Conservation (phyloP, 208 protist species). For the Vickermania ingenoplastis region DNA sequence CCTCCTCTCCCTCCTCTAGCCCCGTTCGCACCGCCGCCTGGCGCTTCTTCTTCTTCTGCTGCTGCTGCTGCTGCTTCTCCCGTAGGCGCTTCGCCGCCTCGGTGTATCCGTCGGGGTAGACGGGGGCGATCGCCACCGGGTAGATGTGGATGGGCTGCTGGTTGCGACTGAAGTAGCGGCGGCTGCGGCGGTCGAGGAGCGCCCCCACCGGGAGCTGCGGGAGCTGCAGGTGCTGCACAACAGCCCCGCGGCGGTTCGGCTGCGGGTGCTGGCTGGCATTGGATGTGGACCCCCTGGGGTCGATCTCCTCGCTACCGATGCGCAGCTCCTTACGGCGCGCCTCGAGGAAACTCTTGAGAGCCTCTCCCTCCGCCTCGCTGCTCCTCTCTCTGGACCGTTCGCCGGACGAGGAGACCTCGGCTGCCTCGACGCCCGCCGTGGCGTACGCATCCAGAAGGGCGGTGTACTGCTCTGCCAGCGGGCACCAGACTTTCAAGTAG, state of each 20-base stretch:
- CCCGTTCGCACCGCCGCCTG: conserved; percentile 1
- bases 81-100: conserved; percentile 13
- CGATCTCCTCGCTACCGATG: conserved; percentile 53
- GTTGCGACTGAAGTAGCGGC: conserved; percentile 13
- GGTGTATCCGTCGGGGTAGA: conserved; percentile 51
- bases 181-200: conserved; percentile 32
- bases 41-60: not conserved
- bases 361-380: conserved; percentile 11
- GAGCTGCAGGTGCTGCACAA: conserved; percentile 14
- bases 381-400: no score
- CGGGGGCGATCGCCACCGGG: conserved; percentile 63
- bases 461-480: not conserved
- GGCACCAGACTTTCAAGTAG: not conserved
- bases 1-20: conserved; percentile 9
- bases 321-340: conserved; percentile 41
- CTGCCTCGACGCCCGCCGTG: not conserved
- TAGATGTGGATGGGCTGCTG: conserved; percentile 30
- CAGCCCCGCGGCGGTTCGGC: not conserved
- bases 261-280: not conserved
- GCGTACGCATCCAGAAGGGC: conserved; percentile 28
- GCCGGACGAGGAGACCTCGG: not conserved
- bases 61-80: not conserved
- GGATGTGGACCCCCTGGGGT: conserved; percentile 23
- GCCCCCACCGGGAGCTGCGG: conserved; percentile 34
- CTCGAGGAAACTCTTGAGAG: conserved; percentile 17